Evolutionary conservation across 139 green algal genomes (phyloP).

Genomic region (Coelastrella sp.): DNA sequence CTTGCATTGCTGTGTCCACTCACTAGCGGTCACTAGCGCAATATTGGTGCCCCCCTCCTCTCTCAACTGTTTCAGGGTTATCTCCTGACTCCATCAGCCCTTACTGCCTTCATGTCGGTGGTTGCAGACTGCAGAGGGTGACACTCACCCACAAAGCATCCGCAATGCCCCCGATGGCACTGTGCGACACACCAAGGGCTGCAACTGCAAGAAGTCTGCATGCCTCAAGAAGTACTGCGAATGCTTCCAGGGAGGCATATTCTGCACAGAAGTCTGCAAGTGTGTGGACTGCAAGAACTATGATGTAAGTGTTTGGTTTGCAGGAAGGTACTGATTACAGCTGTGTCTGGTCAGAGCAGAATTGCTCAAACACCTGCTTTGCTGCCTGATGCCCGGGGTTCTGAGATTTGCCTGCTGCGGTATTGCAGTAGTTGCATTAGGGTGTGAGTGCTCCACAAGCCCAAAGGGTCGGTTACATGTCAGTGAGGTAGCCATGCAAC

Average conservation of each 20-base stretch:
- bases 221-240: constrained; percentile 99
- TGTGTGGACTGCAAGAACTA: constrained; percentile 93
- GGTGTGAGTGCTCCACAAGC: too few relatives aligned
- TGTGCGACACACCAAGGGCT: constrained; percentile 87
- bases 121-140: constrained; percentile 39
- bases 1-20: too few relatives aligned
- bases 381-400: background rate
- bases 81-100: too few relatives aligned
- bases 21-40: too few relatives aligned
- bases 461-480: too few relatives aligned
- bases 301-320: constrained; percentile 62
- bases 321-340: background rate
- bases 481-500: too few relatives aligned
- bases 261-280: constrained; percentile 89
- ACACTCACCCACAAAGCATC: constrained; percentile 9
- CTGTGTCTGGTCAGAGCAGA: background rate
- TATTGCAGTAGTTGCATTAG: too few relatives aligned
- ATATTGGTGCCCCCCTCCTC: too few relatives aligned
- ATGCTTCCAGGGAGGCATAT: constrained; percentile 93
- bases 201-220: constrained; percentile 91
- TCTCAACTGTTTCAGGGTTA: too few relatives aligned
- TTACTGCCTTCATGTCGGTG: too few relatives aligned
- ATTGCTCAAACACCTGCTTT: too few relatives aligned
- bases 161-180: constrained; percentile 30
- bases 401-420: too few relatives aligned